A percentile compares a stretch with the other conserved stretches of the same genome.
phyloP scores from a whole-genome alignment of 257 asterid genomes.

The Solanum okadae region DNA sequence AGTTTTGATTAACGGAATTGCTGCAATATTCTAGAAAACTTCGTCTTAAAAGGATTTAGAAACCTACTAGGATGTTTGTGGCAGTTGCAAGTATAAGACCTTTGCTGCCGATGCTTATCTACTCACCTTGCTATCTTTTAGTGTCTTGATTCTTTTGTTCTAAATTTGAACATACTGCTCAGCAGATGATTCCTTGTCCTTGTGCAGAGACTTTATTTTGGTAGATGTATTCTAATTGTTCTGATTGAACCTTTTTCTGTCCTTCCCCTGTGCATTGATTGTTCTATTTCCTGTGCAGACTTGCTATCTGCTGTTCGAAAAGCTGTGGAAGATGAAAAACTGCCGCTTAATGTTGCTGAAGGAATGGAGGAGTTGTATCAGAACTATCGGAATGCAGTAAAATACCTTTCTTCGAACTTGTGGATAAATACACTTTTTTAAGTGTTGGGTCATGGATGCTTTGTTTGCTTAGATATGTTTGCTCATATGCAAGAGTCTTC shows the following conservation, averaged over 20 bases:
- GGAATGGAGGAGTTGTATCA: constrained; percentile 81
- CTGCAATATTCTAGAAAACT: neutral
- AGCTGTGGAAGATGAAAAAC: constrained; percentile 72
- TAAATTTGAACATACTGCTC: neutral
- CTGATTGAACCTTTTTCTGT: neutral
- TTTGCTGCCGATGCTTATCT: neutral
- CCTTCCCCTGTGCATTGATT: neutral
- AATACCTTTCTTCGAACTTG: constrained; percentile 26
- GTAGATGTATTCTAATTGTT: neutral
- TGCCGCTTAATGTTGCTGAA: constrained; percentile 57
- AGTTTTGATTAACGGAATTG: neutral
- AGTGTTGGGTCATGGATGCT: constrained; percentile 1
- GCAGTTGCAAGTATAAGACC: neutral
- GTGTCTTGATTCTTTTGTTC: neutral
- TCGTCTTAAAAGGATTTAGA: neutral
- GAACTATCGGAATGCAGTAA: constrained; percentile 83
- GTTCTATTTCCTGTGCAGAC: constrained; percentile 36
- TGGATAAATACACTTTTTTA: constrained; percentile 7
- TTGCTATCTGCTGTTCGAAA: constrained; percentile 56
- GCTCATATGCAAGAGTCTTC: neutral
- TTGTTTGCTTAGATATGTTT: neutral
- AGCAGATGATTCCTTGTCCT: neutral
- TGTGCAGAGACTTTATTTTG: neutral
- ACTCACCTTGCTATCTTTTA: neutral
- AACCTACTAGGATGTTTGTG: neutral